Evolutionary conservation across 768 basidiomycete genomes (phyloP).

Genomic region (Pisolithus microcarpus): DNA sequence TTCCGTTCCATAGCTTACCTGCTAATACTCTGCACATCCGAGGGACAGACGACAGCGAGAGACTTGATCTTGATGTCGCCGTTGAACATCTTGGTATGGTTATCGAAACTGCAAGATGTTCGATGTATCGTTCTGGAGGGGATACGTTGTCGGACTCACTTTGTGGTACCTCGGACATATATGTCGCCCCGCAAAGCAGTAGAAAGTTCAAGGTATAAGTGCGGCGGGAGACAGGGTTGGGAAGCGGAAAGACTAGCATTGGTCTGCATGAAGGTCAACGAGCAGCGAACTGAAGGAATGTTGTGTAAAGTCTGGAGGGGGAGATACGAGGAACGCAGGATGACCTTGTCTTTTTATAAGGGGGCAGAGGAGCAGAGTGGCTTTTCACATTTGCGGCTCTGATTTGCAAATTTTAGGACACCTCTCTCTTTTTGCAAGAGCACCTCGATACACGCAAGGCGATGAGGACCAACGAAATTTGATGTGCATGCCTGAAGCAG

Average conservation of each 20-base stretch:
- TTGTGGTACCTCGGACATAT: conserved; percentile 36
- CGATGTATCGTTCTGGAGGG: not conserved
- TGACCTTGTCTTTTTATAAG: not conserved
- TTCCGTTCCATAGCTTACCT: conserved; percentile 42
- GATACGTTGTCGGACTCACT: conserved; percentile 23
- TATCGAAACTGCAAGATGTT: conserved; percentile 17
- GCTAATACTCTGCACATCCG: conserved; percentile 78
- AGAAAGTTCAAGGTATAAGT: conserved; percentile 40
- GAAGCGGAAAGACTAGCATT: not conserved
- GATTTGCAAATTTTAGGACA: not conserved
- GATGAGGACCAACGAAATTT: not conserved
- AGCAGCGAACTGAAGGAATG: not conserved
- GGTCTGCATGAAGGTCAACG: conserved; percentile 12
- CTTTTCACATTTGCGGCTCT: not conserved
- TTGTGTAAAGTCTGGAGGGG: not conserved
- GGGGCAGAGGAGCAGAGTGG: not conserved
- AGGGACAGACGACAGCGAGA: conserved; percentile 61
- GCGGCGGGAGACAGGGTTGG: conserved; percentile 8
- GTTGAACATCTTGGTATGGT: conserved; percentile 56
- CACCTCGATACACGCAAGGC: not conserved
- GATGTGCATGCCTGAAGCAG: not conserved
- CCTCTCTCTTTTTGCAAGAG: not conserved
- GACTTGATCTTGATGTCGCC: conserved; percentile 60
- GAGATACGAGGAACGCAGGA: conserved; percentile 4
- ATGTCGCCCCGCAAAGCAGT: conserved; percentile 41